Base-by-base conservation (phyloP, 805 yeast species). In the Candida arabinofermentans region DNA sequence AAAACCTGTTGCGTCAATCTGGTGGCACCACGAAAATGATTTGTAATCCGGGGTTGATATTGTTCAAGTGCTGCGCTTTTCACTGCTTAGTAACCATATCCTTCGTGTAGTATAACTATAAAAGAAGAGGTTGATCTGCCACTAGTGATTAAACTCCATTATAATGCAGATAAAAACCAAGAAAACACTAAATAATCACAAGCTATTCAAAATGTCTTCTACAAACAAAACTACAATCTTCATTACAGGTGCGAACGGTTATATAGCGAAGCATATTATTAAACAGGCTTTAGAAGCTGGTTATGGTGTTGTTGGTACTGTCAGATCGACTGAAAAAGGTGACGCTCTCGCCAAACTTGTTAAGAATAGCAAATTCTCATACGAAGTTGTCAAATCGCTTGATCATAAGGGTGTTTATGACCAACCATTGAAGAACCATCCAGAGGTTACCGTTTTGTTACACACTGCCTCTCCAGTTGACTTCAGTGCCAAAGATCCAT, bases 401-500 rank as follows among this genome's bases (percentile, higher is more conserved):
- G 27, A 9, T 24, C 8, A 24, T 9, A 13, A 24, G 12, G 27
- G 12, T 24, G 27, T 13, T 13, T 24, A 9, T 13, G 8, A 24
- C 27, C 8, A 24, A 9, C 13, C 5, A 24, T 13, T 24, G 12
- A 9, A 24, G 27, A 24, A 4, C 4, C 27, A 24, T 24, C 27
- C 27, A 24, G 27, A 24, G 12, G 27, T 4, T 4, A 24, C 27
- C 12, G 27, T 4, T 24, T 24, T 24, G 13, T 24, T 24, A 24
- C 27, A 24, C 27, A 24, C 27, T 24, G 27, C 27, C 8, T 24
- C 27, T 4, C 27, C 27, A n/a, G n/a, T n/a, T 47, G 47, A 57
- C 1, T 62, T 53, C 36, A 62, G 63, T 13, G 64, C 68, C 22
- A 59, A 67, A 27, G 61, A 64, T 3, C 71, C 71, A 39, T 77